Conservation (phyloP, 2,329 filamentous ascomycete species). For the Aureobasidium namibiae region DNA sequence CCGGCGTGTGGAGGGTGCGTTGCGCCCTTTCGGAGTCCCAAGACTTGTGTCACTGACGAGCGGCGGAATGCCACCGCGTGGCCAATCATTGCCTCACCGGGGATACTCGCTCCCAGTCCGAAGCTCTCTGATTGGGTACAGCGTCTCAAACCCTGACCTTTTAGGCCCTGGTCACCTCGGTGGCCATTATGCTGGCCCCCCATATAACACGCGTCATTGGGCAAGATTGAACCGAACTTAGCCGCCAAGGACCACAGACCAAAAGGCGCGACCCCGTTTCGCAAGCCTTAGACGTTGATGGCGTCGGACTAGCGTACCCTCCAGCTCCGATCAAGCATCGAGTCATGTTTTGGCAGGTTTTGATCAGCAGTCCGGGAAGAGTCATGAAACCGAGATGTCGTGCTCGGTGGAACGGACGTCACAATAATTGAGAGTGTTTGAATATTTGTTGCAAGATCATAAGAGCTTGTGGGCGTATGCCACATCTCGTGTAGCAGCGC, state of each 20-base stretch:
- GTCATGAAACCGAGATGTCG: neutral
- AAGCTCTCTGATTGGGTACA: neutral
- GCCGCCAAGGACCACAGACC: neutral
- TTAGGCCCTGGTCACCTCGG: neutral
- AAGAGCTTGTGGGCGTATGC: neutral
- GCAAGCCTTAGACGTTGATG: constrained; percentile 10
- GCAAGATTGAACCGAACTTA: neutral
- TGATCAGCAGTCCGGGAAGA: neutral
- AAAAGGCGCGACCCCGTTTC: neutral
- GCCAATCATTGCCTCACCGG: constrained; percentile 5
- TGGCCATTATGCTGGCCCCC: neutral
- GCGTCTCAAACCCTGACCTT: neutral
- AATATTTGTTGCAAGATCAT: neutral
- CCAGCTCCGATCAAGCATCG: neutral
- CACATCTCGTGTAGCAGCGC: neutral
- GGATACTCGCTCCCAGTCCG: neutral
- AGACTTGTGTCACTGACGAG: neutral
- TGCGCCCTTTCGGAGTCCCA: neutral
- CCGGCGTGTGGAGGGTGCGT: neutral
- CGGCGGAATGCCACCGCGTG: neutral
- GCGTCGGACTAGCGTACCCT: neutral
- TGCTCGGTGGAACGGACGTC: neutral
- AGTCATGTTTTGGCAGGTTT: constrained; percentile 9
- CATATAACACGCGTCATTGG: constrained; percentile 5
- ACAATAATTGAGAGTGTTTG: neutral